Evolutionary conservation across 306 rosid species (phyloP).

Genomic region (Echinosophora koreensis): DNA sequence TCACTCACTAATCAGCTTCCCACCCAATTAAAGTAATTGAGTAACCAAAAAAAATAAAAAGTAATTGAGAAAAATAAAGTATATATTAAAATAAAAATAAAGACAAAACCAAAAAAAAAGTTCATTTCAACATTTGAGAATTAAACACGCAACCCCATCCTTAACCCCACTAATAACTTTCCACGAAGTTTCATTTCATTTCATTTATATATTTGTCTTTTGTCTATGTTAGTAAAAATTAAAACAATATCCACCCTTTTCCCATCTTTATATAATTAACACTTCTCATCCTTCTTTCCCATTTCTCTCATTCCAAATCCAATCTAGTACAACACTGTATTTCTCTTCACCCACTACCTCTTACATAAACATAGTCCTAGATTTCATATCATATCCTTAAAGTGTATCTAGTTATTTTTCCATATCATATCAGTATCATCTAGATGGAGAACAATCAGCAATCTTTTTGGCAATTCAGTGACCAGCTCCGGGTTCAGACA

Average conservation of each 20-base stretch:
- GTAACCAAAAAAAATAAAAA: neutral
- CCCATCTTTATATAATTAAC: slow-evolving; percentile 5
- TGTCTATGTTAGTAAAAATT: neutral
- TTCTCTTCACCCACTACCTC: neutral
- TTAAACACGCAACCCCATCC: slow-evolving; percentile 17
- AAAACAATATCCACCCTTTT: neutral
- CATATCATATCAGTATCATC: neutral
- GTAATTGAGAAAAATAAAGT: neutral
- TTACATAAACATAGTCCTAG: neutral
- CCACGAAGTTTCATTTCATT: slow-evolving; percentile 41
- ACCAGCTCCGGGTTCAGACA: slow-evolving; percentile 79
- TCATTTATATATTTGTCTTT: neutral
- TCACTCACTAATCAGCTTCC: slow-evolving; percentile 29
- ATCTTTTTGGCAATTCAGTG: slow-evolving; percentile 91
- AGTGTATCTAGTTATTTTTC: neutral
- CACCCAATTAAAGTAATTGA: slow-evolving; percentile 40
- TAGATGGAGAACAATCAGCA: slow-evolving; percentile 52
- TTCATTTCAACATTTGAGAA: slow-evolving; percentile 44
- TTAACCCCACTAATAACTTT: neutral
- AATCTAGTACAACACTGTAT: neutral
- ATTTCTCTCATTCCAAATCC: slow-evolving; percentile 24
- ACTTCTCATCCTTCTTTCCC: neutral
- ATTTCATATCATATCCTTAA: neutral
- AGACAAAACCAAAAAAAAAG: slow-evolving; percentile 26
- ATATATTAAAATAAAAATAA: neutral